Evolutionary conservation across 1,284 basidiomycete genomes (phyloP), one percentile per base, ranked within the genome.

Genomic region (Vanrija sp.): DNA sequence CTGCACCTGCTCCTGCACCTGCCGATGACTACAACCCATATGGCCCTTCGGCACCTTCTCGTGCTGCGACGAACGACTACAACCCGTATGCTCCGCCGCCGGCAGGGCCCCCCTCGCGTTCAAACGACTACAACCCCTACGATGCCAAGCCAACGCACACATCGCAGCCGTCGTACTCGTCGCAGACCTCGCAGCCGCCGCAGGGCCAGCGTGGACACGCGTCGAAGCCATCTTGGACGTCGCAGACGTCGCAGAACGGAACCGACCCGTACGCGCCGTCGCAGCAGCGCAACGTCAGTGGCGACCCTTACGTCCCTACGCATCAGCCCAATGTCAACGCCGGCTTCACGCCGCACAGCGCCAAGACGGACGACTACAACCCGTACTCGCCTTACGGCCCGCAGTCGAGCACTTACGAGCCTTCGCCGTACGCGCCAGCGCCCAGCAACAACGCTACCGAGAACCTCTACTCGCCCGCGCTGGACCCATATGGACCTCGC

Each of bases 401-500:
- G 41, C n/a, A 18, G 22, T 49, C 54, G n/a, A 50, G 56, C 4
- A 39, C 60, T 5, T 58, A 63, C 45, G 54, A 58, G 15, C 56
- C 61, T 8, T 63, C 61, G 18, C 51, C 58, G 0, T 61, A 59
- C 41, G 53, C 54, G n/a, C 59, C 56, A 2, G 20, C 53, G 6
- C 31, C 47, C 6, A 14, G 43, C 24, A 51, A 42, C 37, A 53
- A 41, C 53, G 53, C 12, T 12, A 51, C 23, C 35, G 43, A 23
- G 45, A 43, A 31, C 36, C 41, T 56, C 46, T 63, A 61, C 25
- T 27, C 57, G 41, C 59, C 53, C 2, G 23, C 61, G 12, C 41
- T 50, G 14, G 52, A 66, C 36, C 59, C 60, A 3, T 64, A 64
- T 45, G 60, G 50, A 14, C 62, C 58, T 5, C 41, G 41, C 12